Conservation (phyloP, 352 stramenopile genomes). For the Phytophthora sp. region DNA sequence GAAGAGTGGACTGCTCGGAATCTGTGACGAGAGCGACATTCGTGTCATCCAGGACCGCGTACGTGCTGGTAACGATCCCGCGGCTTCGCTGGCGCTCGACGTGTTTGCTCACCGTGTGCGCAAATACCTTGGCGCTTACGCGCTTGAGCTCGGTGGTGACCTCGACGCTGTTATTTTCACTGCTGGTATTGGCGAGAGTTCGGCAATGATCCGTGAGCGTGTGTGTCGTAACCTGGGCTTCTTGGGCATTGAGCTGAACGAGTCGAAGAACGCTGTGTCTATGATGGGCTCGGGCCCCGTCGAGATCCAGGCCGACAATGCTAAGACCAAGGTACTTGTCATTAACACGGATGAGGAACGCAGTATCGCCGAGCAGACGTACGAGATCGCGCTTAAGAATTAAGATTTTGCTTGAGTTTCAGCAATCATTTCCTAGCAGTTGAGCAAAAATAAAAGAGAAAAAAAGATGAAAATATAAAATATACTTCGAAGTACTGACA, state of each 20-base stretch:
- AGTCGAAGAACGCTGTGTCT: slow-evolving; percentile 67
- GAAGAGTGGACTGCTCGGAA: slow-evolving; percentile 82
- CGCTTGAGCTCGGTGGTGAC: slow-evolving; percentile 68
- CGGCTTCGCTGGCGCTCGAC: slow-evolving; percentile 76
- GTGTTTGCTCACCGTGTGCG: slow-evolving; percentile 88
- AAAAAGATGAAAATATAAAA: slow-evolving; percentile 33
- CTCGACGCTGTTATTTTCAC: slow-evolving; percentile 92
- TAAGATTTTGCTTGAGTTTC: slow-evolving; percentile 23
- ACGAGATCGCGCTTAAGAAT: slow-evolving; percentile 58
- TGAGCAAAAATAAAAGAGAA: too few species aligned
- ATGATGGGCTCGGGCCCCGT: slow-evolving; percentile 64
- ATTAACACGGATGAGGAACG: slow-evolving; percentile 92
- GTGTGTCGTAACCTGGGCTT: slow-evolving; percentile 68
- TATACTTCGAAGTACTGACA: slow-evolving; percentile 43
- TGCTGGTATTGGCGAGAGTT: slow-evolving; percentile 88
- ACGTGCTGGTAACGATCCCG: slow-evolving; percentile 49
- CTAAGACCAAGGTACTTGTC: slow-evolving; percentile 77
- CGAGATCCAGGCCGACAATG: slow-evolving; percentile 61
- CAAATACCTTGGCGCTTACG: slow-evolving; percentile 89
- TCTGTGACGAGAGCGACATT: slow-evolving; percentile 87
- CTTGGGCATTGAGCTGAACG: slow-evolving; percentile 80
- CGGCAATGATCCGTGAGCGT: slow-evolving; percentile 75
- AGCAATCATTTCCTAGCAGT: slow-evolving; percentile 23
- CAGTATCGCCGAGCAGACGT: slow-evolving; percentile 89
- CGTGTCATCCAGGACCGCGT: slow-evolving; percentile 76